A percentile compares a stretch with the other conserved stretches of the same genome.
phyloP scores from a whole-genome alignment of 169 alveolate genomes.

The Cryptosporidium ryanae region DNA sequence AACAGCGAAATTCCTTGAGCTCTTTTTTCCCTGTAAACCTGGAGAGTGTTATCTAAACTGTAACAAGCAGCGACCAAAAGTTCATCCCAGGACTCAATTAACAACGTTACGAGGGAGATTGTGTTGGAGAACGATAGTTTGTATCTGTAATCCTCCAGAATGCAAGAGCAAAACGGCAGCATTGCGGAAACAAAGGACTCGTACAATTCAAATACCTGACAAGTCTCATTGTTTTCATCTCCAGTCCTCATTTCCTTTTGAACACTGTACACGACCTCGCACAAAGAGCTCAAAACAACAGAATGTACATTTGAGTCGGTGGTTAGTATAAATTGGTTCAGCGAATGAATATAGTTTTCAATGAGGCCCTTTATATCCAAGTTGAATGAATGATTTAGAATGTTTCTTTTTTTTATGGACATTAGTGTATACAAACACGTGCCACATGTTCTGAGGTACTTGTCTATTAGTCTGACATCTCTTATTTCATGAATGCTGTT shows the following conservation, averaged over 20 bases:
- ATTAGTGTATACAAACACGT: slow-evolving; percentile 8
- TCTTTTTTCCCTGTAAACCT: not conserved
- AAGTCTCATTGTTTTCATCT: not conserved
- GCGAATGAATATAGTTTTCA: slow-evolving; percentile 17
- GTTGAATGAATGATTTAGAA: too few species aligned
- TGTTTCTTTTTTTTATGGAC: not conserved
- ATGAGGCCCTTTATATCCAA: not conserved
- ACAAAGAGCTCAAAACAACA: not conserved
- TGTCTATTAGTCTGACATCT: not conserved
- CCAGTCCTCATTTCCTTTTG: not conserved
- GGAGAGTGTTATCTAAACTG: not conserved
- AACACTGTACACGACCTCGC: not conserved
- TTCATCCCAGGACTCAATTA: slow-evolving; percentile 69
- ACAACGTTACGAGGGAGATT: not conserved
- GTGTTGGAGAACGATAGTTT: slow-evolving; percentile 20
- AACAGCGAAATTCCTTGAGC: slow-evolving; percentile 1
- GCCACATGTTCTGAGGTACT: slow-evolving; percentile 22
- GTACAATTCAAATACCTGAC: slow-evolving; percentile 5
- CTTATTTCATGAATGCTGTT: not conserved
- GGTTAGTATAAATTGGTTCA: slow-evolving; percentile 9
- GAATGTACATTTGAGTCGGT: slow-evolving; percentile 5
- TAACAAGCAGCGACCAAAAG: not conserved
- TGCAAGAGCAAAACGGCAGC: slow-evolving; percentile 10
- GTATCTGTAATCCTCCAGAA: slow-evolving; percentile 53
- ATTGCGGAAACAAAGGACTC: slow-evolving; percentile 18